Evolutionary conservation across 2,329 filamentous ascomycete species (phyloP), one percentile per base, ranked within the genome.

Genomic region (Nemania abortiva): DNA sequence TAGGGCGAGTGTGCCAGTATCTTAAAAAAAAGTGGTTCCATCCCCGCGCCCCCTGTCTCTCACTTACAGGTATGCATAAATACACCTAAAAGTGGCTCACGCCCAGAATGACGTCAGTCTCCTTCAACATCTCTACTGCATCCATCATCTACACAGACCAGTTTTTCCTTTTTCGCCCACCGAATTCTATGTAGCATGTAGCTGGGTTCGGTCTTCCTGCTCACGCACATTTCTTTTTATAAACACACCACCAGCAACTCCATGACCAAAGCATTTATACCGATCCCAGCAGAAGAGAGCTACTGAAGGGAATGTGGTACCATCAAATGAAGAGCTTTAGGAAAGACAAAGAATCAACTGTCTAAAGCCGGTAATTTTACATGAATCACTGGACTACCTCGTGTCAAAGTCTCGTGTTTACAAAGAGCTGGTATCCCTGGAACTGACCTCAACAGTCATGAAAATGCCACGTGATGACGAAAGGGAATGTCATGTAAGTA

Each of bases 391-490:
- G n/a, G 24, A 27, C 24, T 5, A 2, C 24, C 42, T 47, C 15
- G 13, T 20, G 5, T 7, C 42, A 9, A n/a, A 2, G 5, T 20
- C 20, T 58, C 13, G 11, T 27, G 54, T 6, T 20, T 27, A 24
- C 27, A 20, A 31, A 47, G 29, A 18, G 37, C 18, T 39, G 15
- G 20, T 47, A 24, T 29, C 22, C 37, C 42, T 55, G 37, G 50
- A 34, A 29, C 20, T 74, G 67, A 72, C 67, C 69, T 72, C 73
- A 70, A 70, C 52, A 29, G 31, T 63, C 60, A 60, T 65, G 65
- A 50, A 54, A 71, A 71, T 71, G 67, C 69, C 66, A 77, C 68
- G 72, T 69, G 67, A 74, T 76, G 73, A 77, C 74, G 74, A 76
- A 74, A 74, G 22, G 1, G 27, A 50, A 65, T 50, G 56, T 54